A percentile compares a stretch with the other conserved stretches of the same genome.
phyloP scores from a whole-genome alignment of 306 rosid species.

The Prunus campanulata region DNA sequence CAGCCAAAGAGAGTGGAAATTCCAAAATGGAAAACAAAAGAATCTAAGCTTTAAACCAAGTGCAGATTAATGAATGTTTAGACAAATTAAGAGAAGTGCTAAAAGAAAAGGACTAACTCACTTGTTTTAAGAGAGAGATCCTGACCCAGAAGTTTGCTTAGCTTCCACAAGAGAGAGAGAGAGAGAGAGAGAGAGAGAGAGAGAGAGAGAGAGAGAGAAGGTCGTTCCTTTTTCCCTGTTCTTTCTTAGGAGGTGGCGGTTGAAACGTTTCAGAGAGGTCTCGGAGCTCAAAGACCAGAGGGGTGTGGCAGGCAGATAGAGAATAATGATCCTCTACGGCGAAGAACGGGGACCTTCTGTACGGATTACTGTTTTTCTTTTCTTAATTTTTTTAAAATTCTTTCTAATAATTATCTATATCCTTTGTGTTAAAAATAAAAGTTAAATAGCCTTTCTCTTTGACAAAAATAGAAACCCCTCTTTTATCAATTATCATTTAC shows the following conservation, averaged over 20 bases:
- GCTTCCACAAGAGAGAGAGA: not conserved
- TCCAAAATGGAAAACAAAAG: not conserved
- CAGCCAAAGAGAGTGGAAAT: conserved; percentile 2
- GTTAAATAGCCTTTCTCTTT: too few relatives aligned
- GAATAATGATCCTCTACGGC: not conserved
- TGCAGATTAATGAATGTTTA: not conserved
- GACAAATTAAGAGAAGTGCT: not conserved
- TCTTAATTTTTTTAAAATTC: too few relatives aligned
- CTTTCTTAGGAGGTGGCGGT: not conserved
- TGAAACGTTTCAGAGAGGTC: not conserved
- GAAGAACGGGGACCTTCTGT: not conserved
- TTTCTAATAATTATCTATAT: not conserved
- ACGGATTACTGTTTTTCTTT: not conserved
- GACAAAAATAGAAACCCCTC: too few relatives aligned
- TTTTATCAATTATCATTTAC: too few relatives aligned
- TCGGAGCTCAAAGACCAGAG: conserved; percentile 1
- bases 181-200: not conserved
- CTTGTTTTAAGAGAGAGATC: conserved; percentile 7
- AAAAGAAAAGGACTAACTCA: not conserved
- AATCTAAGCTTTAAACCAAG: not conserved
- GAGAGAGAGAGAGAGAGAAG: not conserved
- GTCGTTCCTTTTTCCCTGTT: not conserved
- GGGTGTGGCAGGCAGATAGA: not conserved
- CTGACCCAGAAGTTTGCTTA: not conserved
- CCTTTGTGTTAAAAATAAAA: too few relatives aligned